Conservation (phyloP, 208 protist genomes). For the Histomonas meleagridis region DNA sequence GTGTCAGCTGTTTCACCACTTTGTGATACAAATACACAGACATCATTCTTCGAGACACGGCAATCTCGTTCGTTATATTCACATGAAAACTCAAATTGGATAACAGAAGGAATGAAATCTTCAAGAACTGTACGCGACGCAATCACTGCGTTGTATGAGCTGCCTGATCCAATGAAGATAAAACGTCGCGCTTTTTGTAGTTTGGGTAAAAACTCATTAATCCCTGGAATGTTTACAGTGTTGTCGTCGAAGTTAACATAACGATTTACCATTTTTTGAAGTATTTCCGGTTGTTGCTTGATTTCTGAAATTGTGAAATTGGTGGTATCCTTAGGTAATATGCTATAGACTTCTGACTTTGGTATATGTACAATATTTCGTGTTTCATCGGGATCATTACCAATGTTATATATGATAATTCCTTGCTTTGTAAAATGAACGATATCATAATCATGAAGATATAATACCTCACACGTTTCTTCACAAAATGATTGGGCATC, state of each 20-base stretch:
- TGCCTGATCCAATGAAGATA: not conserved
- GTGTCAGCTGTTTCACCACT: not conserved
- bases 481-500: not conserved
- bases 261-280: not conserved
- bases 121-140: not conserved
- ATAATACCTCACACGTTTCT: not conserved
- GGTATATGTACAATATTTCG: not conserved
- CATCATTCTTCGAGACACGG: not conserved
- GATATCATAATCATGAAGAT: not conserved
- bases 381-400: not conserved
- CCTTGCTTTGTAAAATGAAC: slow-evolving; percentile 29
- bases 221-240: not conserved
- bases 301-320: not conserved
- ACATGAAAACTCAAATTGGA: not conserved
- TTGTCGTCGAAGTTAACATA: not conserved
- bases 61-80: not conserved
- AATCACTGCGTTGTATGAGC: not conserved
- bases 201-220: not conserved
- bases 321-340: not conserved
- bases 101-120: not conserved
- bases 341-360: not conserved
- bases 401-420: not conserved
- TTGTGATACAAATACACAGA: not conserved
- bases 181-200: not conserved
- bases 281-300: not conserved